phyloP scores from a whole-genome alignment of 192 early-diverging fungal genomes.

The Rhizophagus clarus region DNA sequence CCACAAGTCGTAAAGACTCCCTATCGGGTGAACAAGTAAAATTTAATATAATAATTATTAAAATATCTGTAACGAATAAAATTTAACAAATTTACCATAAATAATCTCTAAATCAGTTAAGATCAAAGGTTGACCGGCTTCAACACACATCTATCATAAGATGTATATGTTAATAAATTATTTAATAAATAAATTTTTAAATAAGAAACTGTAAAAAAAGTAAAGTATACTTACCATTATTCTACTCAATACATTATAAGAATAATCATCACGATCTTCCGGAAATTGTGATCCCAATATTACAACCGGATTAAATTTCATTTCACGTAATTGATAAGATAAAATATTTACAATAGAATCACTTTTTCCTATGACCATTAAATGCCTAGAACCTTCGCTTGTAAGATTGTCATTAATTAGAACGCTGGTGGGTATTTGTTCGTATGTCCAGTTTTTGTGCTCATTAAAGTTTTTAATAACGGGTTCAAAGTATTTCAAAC shows the following conservation, averaged over 20 bases:
- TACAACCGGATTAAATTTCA: slow-evolving; percentile 19
- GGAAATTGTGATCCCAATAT: slow-evolving; percentile 34
- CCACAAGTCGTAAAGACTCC: slow-evolving; percentile 36
- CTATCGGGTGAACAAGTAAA: background rate
- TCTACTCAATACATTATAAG: slow-evolving; percentile 30
- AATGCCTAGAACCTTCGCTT: slow-evolving; percentile 16
- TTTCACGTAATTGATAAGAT: slow-evolving; percentile 19
- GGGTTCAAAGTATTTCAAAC: background rate
- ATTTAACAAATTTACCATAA: slow-evolving; percentile 2
- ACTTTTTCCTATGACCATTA: slow-evolving; percentile 35
- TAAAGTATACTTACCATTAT: slow-evolving; percentile 6
- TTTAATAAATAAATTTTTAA: too few relatives aligned
- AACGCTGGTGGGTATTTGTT: slow-evolving; percentile 3
- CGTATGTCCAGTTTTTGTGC: background rate
- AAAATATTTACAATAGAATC: slow-evolving; percentile 32
- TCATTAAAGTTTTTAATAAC: slow-evolving; percentile 5
- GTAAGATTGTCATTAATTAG: slow-evolving; percentile 25
- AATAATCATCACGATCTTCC: slow-evolving; percentile 33
- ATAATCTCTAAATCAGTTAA: slow-evolving; percentile 12
- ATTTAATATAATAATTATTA: background rate
- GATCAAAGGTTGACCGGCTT: slow-evolving; percentile 30
- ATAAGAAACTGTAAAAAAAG: background rate
- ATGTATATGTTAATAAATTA: background rate
- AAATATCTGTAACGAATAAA: background rate
- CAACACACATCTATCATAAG: slow-evolving; percentile 32